Base-by-base conservation (phyloP, 305 asterid genomes). In the Rubia occidens region DNA sequence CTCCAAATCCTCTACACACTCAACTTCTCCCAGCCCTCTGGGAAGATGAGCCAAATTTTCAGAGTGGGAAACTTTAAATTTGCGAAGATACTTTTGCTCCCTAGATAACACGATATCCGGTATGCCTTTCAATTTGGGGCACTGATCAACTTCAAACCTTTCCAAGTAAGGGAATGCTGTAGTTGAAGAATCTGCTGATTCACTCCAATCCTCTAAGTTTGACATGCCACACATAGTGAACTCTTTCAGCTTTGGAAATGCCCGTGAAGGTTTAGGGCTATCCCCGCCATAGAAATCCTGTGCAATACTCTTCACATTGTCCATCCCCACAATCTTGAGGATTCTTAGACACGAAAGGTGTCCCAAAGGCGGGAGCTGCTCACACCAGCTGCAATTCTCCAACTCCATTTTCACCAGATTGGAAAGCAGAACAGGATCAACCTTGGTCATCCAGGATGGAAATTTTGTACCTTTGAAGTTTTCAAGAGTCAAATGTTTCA, bases 381-480 rank as follows among this genome's bases (percentile, higher is more conserved):
- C 60, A 54, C 60, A 54, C 60, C 24, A 54, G 60, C 11, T 6
- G 60, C 60, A 54, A 6, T 54, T 54, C 60, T 54, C 60, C 29
- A 54, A 18, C 10, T 54, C 60, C 29, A 54, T 0, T 54, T 54
- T 54, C 29, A n/a, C 29, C 60, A 54, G 11, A 54, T 54, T 54
- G 60, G 29, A 7, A 54, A 54, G 3, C 0, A 10, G 51, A 10
- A 1, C 4, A 1, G 58, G 15, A 15, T 53, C 26, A 51, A 51
- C 20, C 6, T 4, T 21, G 26, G 21, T 18, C 56, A 68, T 64
- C 74, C 78, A 69, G 18, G 71, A 8, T 53, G 74, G 74, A 64
- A 75, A 75, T 9, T 6, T 26, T 2, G 29, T 10, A 17, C 71
- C 71, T 56, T 44, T 64, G 56, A 64, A 75, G 49, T 59, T 54